phyloP scores from a whole-genome alignment of 352 stramenopile species.

The Phytophthora brassicae region DNA sequence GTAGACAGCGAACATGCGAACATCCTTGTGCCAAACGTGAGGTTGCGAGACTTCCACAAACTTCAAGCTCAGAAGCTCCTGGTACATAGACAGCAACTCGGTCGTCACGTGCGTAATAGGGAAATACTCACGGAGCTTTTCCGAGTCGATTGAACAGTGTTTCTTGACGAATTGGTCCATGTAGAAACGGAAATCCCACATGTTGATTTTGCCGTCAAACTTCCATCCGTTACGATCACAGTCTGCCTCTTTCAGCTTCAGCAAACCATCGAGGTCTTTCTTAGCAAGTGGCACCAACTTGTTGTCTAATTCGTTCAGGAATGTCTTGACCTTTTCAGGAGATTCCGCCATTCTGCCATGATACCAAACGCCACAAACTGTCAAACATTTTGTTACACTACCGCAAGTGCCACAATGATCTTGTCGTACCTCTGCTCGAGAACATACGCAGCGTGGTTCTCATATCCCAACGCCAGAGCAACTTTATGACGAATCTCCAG shows the following conservation, averaged over 20 bases:
- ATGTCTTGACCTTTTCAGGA: conserved; percentile 62
- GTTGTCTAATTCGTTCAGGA: conserved; percentile 72
- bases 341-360: conserved; percentile 63
- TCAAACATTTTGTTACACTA: not conserved
- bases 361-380: conserved; percentile 10
- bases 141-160: conserved; percentile 84
- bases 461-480: conserved; percentile 73
- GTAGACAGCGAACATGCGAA: conserved; percentile 86
- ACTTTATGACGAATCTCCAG: conserved; percentile 79
- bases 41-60: conserved; percentile 81
- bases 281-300: conserved; percentile 80
- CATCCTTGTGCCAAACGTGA: conserved; percentile 88
- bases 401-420: not conserved
- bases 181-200: conserved; percentile 92
- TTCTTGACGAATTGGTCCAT: conserved; percentile 87
- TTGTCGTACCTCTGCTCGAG: conserved; percentile 67
- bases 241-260: conserved; percentile 74
- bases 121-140: conserved; percentile 90
- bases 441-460: conserved; percentile 85
- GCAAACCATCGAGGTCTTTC: conserved; percentile 67
- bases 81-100: conserved; percentile 86
- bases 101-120: conserved; percentile 84
- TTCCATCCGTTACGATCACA: conserved; percentile 52
- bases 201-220: conserved; percentile 88
- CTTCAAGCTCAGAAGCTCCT: conserved; percentile 84